Evolutionary conservation across 2,329 filamentous ascomycete species (phyloP).

Genomic region (Colletotrichum neosansevieriae): DNA sequence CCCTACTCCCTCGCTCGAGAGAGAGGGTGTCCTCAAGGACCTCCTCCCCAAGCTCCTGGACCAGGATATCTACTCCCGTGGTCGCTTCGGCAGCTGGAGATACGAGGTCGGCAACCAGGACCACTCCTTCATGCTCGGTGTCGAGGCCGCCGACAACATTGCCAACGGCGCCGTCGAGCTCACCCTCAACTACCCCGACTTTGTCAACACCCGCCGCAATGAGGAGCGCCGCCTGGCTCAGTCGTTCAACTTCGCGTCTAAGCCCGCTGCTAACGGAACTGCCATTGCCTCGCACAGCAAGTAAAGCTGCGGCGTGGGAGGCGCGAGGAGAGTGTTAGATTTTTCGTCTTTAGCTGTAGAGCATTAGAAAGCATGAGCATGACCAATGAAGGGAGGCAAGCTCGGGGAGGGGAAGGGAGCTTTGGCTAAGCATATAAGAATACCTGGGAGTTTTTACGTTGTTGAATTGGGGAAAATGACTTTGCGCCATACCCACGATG

Average conservation of each 20-base stretch:
- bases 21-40: constrained; percentile 92
- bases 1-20: constrained; percentile 93
- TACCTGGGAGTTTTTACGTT: constrained; percentile 39
- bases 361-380: constrained; percentile 33
- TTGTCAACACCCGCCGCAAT: constrained; percentile 86
- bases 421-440: constrained; percentile 38
- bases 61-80: constrained; percentile 93
- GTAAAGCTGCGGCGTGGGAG: constrained; percentile 40
- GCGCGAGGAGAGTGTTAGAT: not conserved
- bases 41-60: constrained; percentile 93
- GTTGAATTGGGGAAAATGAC: constrained; percentile 23
- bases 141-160: constrained; percentile 92
- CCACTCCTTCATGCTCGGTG: constrained; percentile 97
- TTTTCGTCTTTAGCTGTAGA: constrained; percentile 16
- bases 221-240: constrained; percentile 71
- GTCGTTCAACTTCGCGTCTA: constrained; percentile 53
- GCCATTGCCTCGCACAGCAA: constrained; percentile 50
- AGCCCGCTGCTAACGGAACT: constrained; percentile 46
- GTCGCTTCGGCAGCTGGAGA: constrained; percentile 97
- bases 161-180: constrained; percentile 90
- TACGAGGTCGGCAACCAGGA: constrained; percentile 98
- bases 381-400: constrained; percentile 18
- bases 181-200: constrained; percentile 96
- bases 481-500: constrained; percentile 39
- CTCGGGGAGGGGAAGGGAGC: not conserved